These are phyloP conservation scores for Aspergillus fumigatus DNA, from an alignment of 2,329 filamentous ascomycete species.

Conservation along the genomic window DNA sequence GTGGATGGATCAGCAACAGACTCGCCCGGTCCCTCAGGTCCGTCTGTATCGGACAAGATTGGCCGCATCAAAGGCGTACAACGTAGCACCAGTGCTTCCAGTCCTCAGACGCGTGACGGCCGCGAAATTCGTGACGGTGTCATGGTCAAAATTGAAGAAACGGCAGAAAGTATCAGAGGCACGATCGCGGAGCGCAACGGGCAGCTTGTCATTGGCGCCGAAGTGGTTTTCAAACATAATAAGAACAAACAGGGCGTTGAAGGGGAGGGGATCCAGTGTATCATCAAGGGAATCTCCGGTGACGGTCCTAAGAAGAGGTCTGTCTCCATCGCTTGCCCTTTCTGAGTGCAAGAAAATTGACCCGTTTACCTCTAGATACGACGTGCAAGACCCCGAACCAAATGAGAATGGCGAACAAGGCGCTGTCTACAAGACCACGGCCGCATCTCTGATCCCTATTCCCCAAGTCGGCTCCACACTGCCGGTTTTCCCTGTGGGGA, in stretches of 20 bases:
- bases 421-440: conserved; percentile 62
- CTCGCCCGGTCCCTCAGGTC: conserved; percentile 42
- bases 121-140: conserved; percentile 32
- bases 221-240: conserved; percentile 49
- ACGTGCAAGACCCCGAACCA: conserved; percentile 74
- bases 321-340: conserved; percentile 11
- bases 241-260: conserved; percentile 49
- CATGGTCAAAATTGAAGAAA: conserved; percentile 42
- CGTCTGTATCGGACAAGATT: conserved; percentile 37
- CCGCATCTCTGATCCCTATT: conserved; percentile 73
- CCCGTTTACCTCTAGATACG: conserved; percentile 52
- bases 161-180: conserved; percentile 39
- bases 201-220: conserved; percentile 42
- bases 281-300: conserved; percentile 69
- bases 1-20: conserved; percentile 42
- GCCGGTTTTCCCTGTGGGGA: conserved; percentile 60
- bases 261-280: conserved; percentile 64
- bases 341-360: conserved; percentile 10
- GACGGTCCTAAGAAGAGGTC: conserved; percentile 66
- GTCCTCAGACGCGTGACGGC: conserved; percentile 35
- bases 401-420: conserved; percentile 63
- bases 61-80: conserved; percentile 41
- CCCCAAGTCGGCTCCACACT: conserved; percentile 57
- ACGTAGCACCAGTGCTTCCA: conserved; percentile 42
- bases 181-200: conserved; percentile 42